These are phyloP conservation scores for Cyanodermella asteris DNA, from an alignment of 2,329 filamentous ascomycete species.

Conservation along the genomic window DNA sequence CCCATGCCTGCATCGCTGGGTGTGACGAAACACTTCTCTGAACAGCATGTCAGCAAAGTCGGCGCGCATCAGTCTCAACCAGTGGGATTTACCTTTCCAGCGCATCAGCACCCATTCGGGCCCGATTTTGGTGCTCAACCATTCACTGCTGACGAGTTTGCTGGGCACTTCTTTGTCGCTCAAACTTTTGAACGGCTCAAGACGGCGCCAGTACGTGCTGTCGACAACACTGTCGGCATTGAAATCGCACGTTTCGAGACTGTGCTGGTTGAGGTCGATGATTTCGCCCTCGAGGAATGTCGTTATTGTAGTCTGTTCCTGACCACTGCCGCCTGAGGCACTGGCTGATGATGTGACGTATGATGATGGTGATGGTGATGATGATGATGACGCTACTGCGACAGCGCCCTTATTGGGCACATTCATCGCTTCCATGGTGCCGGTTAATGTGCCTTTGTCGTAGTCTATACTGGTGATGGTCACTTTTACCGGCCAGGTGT, in stretches of 20 bases:
- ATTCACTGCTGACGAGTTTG: constrained; percentile 22
- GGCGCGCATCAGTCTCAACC: constrained; percentile 1
- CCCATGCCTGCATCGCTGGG: constrained; percentile 23
- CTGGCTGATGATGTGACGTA: constrained; percentile 2
- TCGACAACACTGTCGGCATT: constrained; percentile 24
- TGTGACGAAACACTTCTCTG: constrained; percentile 25
- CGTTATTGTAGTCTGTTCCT: constrained; percentile 28
- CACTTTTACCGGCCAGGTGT: constrained; percentile 46
- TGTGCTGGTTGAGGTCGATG: constrained; percentile 35
- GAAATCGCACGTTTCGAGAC: constrained; percentile 25
- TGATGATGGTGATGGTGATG: constrained; percentile 4
- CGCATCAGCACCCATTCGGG: constrained; percentile 28
- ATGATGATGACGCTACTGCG: constrained; percentile 15
- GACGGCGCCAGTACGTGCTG: constrained; percentile 25
- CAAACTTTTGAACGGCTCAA: constrained; percentile 24
- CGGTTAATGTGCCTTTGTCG: constrained; percentile 37
- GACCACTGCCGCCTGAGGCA: constrained; percentile 5
- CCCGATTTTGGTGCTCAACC: constrained; percentile 19
- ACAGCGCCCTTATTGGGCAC: constrained; percentile 36
- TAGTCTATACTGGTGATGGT: constrained; percentile 41
- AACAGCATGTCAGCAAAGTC: constrained; percentile 1
- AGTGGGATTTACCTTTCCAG: constrained; percentile 21
- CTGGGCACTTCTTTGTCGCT: constrained; percentile 20
- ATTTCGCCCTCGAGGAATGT: constrained; percentile 50
- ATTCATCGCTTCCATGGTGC: constrained; percentile 50